These are phyloP conservation scores for Botrytis byssoidea DNA, from an alignment of 2,329 filamentous ascomycete genomes.

Conservation along the genomic window DNA sequence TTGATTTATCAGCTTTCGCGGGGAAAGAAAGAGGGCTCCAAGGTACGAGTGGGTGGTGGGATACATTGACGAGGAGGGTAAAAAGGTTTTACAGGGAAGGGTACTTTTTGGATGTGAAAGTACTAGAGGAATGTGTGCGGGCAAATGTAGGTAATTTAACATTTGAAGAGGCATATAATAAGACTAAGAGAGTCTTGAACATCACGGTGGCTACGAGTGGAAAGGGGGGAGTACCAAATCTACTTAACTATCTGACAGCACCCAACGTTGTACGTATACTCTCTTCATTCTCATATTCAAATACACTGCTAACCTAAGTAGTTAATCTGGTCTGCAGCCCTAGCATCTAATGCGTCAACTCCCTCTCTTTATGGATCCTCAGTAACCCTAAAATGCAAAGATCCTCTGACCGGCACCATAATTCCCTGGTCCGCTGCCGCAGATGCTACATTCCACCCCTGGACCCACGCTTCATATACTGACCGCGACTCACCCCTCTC, in stretches of 20 bases:
- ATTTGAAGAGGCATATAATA: conserved; percentile 87
- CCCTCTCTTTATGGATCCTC: conserved; percentile 48
- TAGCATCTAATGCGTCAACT: conserved; percentile 55
- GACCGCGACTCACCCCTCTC: conserved; percentile 59
- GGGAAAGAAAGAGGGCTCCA: conserved; percentile 36
- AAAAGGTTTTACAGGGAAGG: conserved; percentile 71
- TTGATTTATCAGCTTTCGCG: conserved; percentile 79
- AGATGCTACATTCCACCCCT: conserved; percentile 54
- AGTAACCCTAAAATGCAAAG: conserved; percentile 61
- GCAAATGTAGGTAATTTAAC: conserved; percentile 86
- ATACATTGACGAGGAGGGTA: conserved; percentile 64
- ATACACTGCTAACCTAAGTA: conserved; percentile 22
- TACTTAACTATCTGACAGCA: conserved; percentile 89
- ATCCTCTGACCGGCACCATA: conserved; percentile 56
- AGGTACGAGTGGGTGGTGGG: conserved; percentile 42
- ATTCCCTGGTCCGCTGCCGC: conserved; percentile 55
- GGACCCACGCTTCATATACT: conserved; percentile 53
- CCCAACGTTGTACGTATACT: conserved; percentile 77
- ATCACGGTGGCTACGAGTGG: conserved; percentile 82
- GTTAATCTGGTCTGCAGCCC: conserved; percentile 61
- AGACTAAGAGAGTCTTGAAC: conserved; percentile 83
- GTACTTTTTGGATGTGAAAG: conserved; percentile 78
- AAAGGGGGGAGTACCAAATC: conserved; percentile 72
- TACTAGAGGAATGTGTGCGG: conserved; percentile 80
- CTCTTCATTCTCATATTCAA: neutral